Base-by-base conservation (phyloP, 2,329 filamentous ascomycete species). In the Neocucurbitaria cava region DNA sequence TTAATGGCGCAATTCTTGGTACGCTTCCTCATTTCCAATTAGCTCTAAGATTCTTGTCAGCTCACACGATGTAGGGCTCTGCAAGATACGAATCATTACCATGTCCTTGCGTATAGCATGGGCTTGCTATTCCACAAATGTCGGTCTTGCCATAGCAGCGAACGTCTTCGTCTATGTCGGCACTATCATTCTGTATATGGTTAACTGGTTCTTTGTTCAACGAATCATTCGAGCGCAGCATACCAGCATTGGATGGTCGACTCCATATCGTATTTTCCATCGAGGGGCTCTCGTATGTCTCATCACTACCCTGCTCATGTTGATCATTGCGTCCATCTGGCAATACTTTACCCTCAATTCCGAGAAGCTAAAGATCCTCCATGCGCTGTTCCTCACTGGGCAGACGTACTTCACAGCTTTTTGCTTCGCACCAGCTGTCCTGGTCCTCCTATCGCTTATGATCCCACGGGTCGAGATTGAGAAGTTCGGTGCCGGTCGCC, bases 151-250 rank as follows among this genome's bases (percentile, higher is more conserved):
- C 1, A 85, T 87, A 40, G 82, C 83, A 1, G 86, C 90, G 1
- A 81, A 82, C 59, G 83, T 94, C 66, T 87, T 95, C 66, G 85
- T 90, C 53, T 86, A 87, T 47, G 87, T 88, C 0, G 91, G 91
- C 36, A 87, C 92, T 17, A 76, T 96, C 40, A 77, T 96, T n/a
- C 79, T 96, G 18, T 94, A 90, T 74, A 78, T 93, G 66, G 78
- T 92, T 72, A 93, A 96, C 77, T 79, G 96, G 58, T 81, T 95
- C 69, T 90, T 94, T 70, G 78, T 88, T 0, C 90, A 94, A 75
- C 86, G 92, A 45, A 81, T 96, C 23, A 74, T 95, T 23, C 85
- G 92, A 51, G 89, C 89, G 8, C 85, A 86, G 50, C 89, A 94
- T 66, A 90, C 90, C 0, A 71, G 74, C 2, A 74, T 91, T 28